Conservation (phyloP, 2,329 filamentous ascomycete genomes). For the Fusarium nodosum region DNA sequence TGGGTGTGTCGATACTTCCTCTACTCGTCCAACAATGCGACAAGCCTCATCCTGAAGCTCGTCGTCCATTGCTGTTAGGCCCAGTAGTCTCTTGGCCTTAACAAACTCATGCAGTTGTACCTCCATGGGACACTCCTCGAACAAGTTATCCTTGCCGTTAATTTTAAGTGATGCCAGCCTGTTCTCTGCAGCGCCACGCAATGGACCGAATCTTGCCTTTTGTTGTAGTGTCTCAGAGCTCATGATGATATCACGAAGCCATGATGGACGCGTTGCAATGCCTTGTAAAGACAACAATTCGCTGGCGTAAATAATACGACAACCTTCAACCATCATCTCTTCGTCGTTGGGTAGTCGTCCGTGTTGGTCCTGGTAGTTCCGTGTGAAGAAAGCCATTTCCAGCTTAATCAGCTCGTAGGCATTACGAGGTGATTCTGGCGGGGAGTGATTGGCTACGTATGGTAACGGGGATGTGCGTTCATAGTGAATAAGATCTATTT, state of each 20-base stretch:
- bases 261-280: slow-evolving; percentile 59
- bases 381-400: slow-evolving; percentile 67
- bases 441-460: slow-evolving; percentile 62
- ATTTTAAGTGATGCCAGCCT: slow-evolving; percentile 65
- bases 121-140: slow-evolving; percentile 70
- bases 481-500: slow-evolving; percentile 73
- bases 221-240: slow-evolving; percentile 59
- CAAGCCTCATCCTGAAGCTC: slow-evolving; percentile 73
- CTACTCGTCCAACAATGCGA: slow-evolving; percentile 68
- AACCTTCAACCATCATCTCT: slow-evolving; percentile 70
- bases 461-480: slow-evolving; percentile 70
- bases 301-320: slow-evolving; percentile 68
- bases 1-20: slow-evolving; percentile 64
- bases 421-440: slow-evolving; percentile 64
- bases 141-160: slow-evolving; percentile 70
- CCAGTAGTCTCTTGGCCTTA: slow-evolving; percentile 64
- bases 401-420: slow-evolving; percentile 73
- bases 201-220: slow-evolving; percentile 63
- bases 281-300: slow-evolving; percentile 62
- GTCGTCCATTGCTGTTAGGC: slow-evolving; percentile 70
- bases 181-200: slow-evolving; percentile 62
- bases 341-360: slow-evolving; percentile 62
- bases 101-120: slow-evolving; percentile 68
- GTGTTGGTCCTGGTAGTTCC: slow-evolving; percentile 60
- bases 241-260: slow-evolving; percentile 72